Evolutionary conservation across 768 basidiomycete species (phyloP), one percentile per base, ranked within the genome.

Genomic region (Xerocomus potaroensis): DNA sequence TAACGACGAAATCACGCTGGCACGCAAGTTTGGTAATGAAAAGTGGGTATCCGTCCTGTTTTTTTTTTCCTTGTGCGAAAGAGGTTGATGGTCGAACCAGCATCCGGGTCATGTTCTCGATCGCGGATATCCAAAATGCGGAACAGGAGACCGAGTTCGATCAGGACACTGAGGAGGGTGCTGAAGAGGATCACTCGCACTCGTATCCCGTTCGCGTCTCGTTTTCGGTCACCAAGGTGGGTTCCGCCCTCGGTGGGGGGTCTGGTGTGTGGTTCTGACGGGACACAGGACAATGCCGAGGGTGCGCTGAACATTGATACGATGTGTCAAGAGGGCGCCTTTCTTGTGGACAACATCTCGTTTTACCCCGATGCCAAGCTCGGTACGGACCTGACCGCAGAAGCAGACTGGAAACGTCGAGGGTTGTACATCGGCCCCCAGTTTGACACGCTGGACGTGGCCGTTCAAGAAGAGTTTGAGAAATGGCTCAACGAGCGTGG

Each of bases 371-470:
- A 92, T 55, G 69, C 73, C 24, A 76, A 80, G 59, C 56, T 88
- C 11, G 92, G 83, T 11, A 83, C 80, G 12, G 87, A 86, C 7
- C 67, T 89, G 56, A 89, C 82, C 11, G 84, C 89, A 7, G 92
- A 98, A 53, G 86, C 88, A 8, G 93, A 97, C 70, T 97, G 90
- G 91, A 87, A 86, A 64, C 81, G 94, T 38, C 80, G 93, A 16
- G 91, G 88, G 2, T 70, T 88, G 54, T 98, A 96, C 75, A 82
- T 95, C 62, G 95, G 95, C 1, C 95, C 94, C 42, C 83, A 87
- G 73, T 98, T 96, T 59, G 90, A 93, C 48, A 87, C 91, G 39
- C 82, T 98, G 35, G 95, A 98, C 61, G 75, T 83, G 34, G 63
- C 69, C 2, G 81, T 99, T 15, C 95, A 98, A 68, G 86, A 92